These are phyloP conservation scores for Urtica urens DNA, from an alignment of 306 rosid genomes.

Conservation along the genomic window DNA sequence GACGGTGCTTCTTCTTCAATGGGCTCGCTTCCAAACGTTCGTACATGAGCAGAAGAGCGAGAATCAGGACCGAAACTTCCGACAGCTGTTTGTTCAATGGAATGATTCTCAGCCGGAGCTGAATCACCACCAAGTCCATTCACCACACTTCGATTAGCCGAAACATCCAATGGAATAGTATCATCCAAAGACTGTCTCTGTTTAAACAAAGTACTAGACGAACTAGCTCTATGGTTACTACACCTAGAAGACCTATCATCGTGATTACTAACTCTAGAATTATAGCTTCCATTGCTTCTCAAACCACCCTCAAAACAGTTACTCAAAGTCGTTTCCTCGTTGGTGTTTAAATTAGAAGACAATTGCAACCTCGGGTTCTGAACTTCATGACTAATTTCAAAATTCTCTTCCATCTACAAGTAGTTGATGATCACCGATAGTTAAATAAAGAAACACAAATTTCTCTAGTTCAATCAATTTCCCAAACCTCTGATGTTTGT, in stretches of 20 bases:
- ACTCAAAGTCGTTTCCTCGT: slow-evolving; percentile 28
- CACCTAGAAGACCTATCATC: too few relatives aligned
- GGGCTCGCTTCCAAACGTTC: slow-evolving; percentile 40
- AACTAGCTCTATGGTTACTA: too few relatives aligned
- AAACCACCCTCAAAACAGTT: slow-evolving; percentile 33
- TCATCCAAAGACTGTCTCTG: slow-evolving; percentile 56
- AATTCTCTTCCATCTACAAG: slow-evolving; percentile 58
- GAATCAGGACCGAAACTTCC: slow-evolving; percentile 25
- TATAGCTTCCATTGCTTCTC: slow-evolving; percentile 30
- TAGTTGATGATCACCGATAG: slow-evolving; percentile 16
- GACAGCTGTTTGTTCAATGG: slow-evolving; percentile 16
- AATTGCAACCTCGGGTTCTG: slow-evolving; percentile 30
- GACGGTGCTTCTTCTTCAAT: slow-evolving; percentile 45
- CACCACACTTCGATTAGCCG: slow-evolving; percentile 56
- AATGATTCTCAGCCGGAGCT: slow-evolving; percentile 36
- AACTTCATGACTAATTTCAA: slow-evolving; percentile 23
- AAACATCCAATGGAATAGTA: slow-evolving; percentile 53
- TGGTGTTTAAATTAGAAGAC: slow-evolving; percentile 26
- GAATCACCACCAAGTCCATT: slow-evolving; percentile 37
- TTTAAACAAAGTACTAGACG: slow-evolving; percentile 65
- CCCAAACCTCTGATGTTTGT: not conserved
- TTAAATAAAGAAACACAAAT: not conserved
- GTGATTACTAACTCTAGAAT: too few relatives aligned
- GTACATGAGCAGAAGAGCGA: slow-evolving; percentile 28
- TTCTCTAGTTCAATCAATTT: slow-evolving; percentile 5